Evolutionary conservation across 768 basidiomycete species (phyloP).

Genomic region (Collybia mongolica): DNA sequence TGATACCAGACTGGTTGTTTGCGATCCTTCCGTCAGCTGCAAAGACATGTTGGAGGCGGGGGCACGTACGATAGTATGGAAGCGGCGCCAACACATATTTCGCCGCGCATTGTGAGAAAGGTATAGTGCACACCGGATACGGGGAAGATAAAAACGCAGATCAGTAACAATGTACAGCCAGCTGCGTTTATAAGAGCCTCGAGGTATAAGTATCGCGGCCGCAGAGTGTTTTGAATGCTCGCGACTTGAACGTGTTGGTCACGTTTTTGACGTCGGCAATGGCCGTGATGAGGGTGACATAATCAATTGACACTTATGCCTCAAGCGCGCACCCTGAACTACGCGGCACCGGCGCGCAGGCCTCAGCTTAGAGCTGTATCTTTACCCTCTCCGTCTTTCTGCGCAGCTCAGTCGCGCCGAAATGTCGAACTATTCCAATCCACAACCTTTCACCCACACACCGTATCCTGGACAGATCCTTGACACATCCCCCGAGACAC

Average conservation of each 20-base stretch:
- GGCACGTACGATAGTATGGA: conserved; percentile 67
- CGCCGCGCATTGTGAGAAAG: conserved; percentile 57
- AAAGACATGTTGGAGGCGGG: conserved; percentile 13
- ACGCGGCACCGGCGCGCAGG: background rate
- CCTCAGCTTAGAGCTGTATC: background rate
- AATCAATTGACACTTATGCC: background rate
- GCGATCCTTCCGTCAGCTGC: conserved; percentile 15
- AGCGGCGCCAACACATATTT: conserved; percentile 72
- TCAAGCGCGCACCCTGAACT: background rate
- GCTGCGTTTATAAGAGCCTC: conserved; percentile 15
- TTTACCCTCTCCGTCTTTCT: conserved; percentile 1
- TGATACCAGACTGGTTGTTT: conserved; percentile 39
- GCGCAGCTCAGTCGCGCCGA: conserved; percentile 7
- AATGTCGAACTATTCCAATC: conserved; percentile 15
- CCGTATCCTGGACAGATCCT: conserved; percentile 1
- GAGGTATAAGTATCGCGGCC: conserved; percentile 1
- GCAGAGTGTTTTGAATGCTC: conserved; percentile 7
- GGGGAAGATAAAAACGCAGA: conserved; percentile 15
- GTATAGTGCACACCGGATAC: conserved; percentile 8
- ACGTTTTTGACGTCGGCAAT: background rate
- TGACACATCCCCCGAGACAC: conserved; percentile 31
- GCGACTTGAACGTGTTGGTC: conserved; percentile 31
- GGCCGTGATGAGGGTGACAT: background rate
- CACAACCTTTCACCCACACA: conserved; percentile 20
- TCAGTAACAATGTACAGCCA: conserved; percentile 16